These are phyloP conservation scores for Saccharomyces hybrid DNA, from an alignment of 1,139 yeast species.

Conservation along the genomic window DNA sequence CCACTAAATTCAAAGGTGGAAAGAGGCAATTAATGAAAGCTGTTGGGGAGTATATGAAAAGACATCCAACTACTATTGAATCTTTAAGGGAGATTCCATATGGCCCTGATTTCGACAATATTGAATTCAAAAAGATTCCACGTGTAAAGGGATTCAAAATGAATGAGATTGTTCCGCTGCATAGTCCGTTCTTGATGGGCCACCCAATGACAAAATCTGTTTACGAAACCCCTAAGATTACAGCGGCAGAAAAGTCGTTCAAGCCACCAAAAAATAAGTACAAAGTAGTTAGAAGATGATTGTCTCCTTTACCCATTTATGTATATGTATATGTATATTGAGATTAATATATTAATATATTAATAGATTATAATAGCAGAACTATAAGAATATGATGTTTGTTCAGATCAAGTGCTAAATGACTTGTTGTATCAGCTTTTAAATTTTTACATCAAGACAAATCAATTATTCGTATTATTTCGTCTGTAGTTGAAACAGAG, in stretches of 20 bases:
- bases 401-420: background rate
- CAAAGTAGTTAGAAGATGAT: slow-evolving; percentile 33
- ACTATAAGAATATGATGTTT: too few species aligned
- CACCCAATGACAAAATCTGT: slow-evolving; percentile 76
- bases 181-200: slow-evolving; percentile 68
- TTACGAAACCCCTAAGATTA: slow-evolving; percentile 49
- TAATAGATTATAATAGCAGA: too few species aligned
- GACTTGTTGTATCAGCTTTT: background rate
- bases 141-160: slow-evolving; percentile 75
- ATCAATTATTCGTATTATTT: background rate
- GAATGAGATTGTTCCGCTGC: slow-evolving; percentile 81
- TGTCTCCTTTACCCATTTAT: background rate
- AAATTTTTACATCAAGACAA: background rate
- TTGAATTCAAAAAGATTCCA: slow-evolving; percentile 59
- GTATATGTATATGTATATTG: background rate
- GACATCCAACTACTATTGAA: slow-evolving; percentile 64
- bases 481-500: background rate
- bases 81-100: slow-evolving; percentile 55
- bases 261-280: slow-evolving; percentile 39
- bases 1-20: slow-evolving; percentile 37
- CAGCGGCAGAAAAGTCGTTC: slow-evolving; percentile 32
- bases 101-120: slow-evolving; percentile 38
- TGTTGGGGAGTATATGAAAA: slow-evolving; percentile 53
- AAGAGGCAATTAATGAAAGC: slow-evolving; percentile 61
- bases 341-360: too few species aligned